phyloP scores from a whole-genome alignment of 768 basidiomycete genomes.

The Sporobolomyces pararoseus region DNA sequence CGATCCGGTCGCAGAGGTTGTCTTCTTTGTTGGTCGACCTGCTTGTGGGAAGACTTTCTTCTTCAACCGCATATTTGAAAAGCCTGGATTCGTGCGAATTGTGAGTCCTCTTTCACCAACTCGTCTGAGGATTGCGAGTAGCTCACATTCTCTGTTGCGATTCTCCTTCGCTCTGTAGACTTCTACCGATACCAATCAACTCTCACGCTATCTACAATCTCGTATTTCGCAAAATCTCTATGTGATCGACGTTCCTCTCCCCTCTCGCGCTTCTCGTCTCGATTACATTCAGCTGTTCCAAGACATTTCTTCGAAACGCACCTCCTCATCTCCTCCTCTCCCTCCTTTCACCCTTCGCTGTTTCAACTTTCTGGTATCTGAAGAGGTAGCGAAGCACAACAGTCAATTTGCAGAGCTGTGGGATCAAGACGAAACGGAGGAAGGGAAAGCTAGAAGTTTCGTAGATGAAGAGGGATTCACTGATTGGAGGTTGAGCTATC shows the following conservation, averaged over 20 bases:
- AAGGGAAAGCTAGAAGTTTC: neutral
- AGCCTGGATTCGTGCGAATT: slow-evolving; percentile 68
- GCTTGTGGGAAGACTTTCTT: slow-evolving; percentile 77
- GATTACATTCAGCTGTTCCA: slow-evolving; percentile 60
- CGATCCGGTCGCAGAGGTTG: neutral
- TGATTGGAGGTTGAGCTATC: slow-evolving; percentile 47
- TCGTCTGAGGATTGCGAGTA: neutral
- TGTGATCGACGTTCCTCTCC: slow-evolving; percentile 86
- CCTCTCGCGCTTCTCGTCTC: slow-evolving; percentile 64
- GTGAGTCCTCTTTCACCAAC: slow-evolving; percentile 70
- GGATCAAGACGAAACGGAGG: neutral
- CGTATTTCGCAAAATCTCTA: slow-evolving; percentile 52
- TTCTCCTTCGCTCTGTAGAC: slow-evolving; percentile 50
- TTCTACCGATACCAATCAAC: slow-evolving; percentile 57
- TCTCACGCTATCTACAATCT: slow-evolving; percentile 49
- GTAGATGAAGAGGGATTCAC: slow-evolving; percentile 37
- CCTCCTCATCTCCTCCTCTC: neutral
- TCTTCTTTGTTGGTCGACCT: slow-evolving; percentile 58
- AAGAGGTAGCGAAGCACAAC: slow-evolving; percentile 85
- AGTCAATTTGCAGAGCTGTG: slow-evolving; percentile 57
- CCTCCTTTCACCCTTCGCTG: slow-evolving; percentile 54
- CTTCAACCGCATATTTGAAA: slow-evolving; percentile 64
- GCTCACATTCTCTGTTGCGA: too few species aligned
- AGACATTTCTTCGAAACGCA: neutral
- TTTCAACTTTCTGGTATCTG: slow-evolving; percentile 66